A percentile compares a stretch with the other conserved stretches of the same genome.
phyloP scores from a whole-genome alignment of 2,329 filamentous ascomycete species.

The Pseudocercospora eumusae region DNA sequence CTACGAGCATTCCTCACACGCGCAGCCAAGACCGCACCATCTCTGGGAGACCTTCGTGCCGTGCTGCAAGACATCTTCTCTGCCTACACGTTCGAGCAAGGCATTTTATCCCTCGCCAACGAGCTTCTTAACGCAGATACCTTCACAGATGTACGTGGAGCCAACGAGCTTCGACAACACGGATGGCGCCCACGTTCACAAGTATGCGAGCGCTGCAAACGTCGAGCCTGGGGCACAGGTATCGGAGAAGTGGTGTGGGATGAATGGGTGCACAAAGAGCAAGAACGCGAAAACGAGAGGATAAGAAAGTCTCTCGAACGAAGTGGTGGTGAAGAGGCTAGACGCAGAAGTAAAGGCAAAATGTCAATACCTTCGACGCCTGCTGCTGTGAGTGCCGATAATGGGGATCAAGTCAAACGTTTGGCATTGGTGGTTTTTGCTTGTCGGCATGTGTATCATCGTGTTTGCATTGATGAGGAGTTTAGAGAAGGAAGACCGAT shows the following conservation, averaged over 20 bases:
- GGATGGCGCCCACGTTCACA: slow-evolving; percentile 89
- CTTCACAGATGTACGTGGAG: slow-evolving; percentile 77
- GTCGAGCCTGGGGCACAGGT: slow-evolving; percentile 84
- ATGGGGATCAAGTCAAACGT: slow-evolving; percentile 47
- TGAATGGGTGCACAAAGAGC: slow-evolving; percentile 69
- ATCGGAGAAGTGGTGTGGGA: slow-evolving; percentile 75
- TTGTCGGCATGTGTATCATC: slow-evolving; percentile 71
- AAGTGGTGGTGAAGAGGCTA: slow-evolving; percentile 40
- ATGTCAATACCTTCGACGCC: slow-evolving; percentile 44
- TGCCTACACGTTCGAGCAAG: slow-evolving; percentile 90
- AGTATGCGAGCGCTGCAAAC: slow-evolving; percentile 82
- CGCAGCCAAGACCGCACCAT: slow-evolving; percentile 78
- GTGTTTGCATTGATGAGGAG: slow-evolving; percentile 62
- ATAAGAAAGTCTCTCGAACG: slow-evolving; percentile 45
- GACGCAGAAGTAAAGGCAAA: slow-evolving; percentile 58
- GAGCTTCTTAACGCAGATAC: slow-evolving; percentile 83
- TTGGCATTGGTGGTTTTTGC: slow-evolving; percentile 64
- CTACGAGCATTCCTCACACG: slow-evolving; percentile 83
- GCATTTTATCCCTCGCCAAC: slow-evolving; percentile 81
- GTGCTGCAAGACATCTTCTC: slow-evolving; percentile 90
- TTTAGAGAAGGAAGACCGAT: slow-evolving; percentile 27
- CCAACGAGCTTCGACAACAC: slow-evolving; percentile 71
- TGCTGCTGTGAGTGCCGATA: slow-evolving; percentile 40
- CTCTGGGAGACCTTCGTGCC: slow-evolving; percentile 78
- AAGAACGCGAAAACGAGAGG: slow-evolving; percentile 47